Evolutionary conservation across 2,329 filamentous ascomycete genomes (phyloP), one percentile per base, ranked within the genome.

Genomic region (Cladosporium cucumerinum): DNA sequence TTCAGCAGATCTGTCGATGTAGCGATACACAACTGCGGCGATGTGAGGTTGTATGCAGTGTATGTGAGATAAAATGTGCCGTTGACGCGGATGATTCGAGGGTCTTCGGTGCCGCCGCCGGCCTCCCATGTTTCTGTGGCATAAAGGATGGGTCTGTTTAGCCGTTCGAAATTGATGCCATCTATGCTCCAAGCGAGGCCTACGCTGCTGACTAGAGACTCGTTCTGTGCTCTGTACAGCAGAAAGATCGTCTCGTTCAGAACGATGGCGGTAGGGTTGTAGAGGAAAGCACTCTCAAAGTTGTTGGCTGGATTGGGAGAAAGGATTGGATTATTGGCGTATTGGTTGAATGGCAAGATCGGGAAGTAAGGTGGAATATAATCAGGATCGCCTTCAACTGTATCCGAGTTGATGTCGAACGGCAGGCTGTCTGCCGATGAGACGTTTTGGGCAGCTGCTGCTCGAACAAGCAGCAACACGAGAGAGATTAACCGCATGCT

Each of bases 51-150:
- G 55, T 71, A 78, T 2, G 65, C 74, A 4, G 76, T 78, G 64
- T 78, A 78, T 1, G 76, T 78, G 65, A 78, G 64, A 69, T 78
- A 77, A 65, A 78, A 78, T 0, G 74, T 74, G 1, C 76, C 75
- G 32, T 78, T 76, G 32, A 77, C 69, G 25, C 74, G 72, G 16
- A 76, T 71, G 8, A 79, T 69, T 18, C 77, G 71, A 11, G 77
- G 76, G 63, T 79, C 77, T 65, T 79, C 76, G 30, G 70, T 72
- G 28, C 75, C 75, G 34, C 76, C 76, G 3, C 69, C 67, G 7
- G 67, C 65, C 57, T 78, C 76, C 66, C 72, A 78, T 0, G 69
- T 61, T 61, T 78, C 75, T 3, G 75, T 77, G 3, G 75, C 68
- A 23, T 69, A 69, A 10, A 78, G 39, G 21, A 78, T 69, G 0